Base-by-base conservation (phyloP, 2,329 filamentous ascomycete genomes). In the Coniella lustricola region DNA sequence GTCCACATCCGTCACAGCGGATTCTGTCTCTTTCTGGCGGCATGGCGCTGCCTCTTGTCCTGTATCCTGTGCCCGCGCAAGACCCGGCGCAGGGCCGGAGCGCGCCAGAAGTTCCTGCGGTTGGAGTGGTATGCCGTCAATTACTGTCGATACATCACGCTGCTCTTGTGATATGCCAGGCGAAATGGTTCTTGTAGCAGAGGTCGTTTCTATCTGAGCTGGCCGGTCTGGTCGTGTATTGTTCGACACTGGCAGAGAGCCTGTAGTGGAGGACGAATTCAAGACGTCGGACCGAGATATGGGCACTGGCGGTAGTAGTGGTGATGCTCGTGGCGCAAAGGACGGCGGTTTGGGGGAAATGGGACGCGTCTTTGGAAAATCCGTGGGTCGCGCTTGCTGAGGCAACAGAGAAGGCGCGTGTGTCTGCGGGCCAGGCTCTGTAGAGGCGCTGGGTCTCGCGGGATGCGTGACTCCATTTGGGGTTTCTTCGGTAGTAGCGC, bases 1-100 rank as follows among this genome's bases (percentile, higher is more conserved):
- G 18, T 55, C 54, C 20, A 51, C 16, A 37, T 53, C 54, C 52
- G 49, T 55, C 25, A 44, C 46, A 40, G 47, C 52, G 18, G 39
- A n/a, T 2, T 32, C 52, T 29, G 49, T 44, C 42, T 39, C 41
- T 25, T 47, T 44, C 59, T 64, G 59, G 60, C 35, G 35, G 34
- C 40, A 18, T 43, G 41, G 32, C 16, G 9, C 36, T n/a, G 16
- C 32, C 10, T 31, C 40, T 36, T 35, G 37, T 25, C 16, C 32
- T n/a, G 10, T n/a, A 20, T 14, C 34, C 21, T 20, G 37, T 3
- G 36, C 17, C 8, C 33, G 35, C 31, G 42, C 25, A 18, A 10
- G 16, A 32, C 36, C 42, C 7, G 45, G 48, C 14, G 40, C 40
- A 17, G 14, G 21, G 17, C 16, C 16, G 12, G 44, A 25, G 7